Conservation (phyloP, 768 basidiomycete genomes). For the Trametes villosa region DNA sequence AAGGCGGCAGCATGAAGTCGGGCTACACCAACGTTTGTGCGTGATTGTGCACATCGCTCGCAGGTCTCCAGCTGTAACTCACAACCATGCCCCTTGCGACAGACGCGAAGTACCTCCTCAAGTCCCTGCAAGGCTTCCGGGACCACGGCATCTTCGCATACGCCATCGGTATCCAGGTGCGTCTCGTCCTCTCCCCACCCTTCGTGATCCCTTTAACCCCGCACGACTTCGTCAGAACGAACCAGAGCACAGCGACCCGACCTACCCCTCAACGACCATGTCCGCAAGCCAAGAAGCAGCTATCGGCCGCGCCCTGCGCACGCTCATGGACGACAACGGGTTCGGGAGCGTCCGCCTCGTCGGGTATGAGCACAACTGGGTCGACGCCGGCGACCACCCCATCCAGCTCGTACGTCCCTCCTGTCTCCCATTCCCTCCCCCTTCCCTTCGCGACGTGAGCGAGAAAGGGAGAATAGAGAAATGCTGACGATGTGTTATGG, state of each 20-base stretch:
- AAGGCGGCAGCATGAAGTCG: constrained; percentile 62
- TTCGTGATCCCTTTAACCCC: background rate
- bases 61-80: no score
- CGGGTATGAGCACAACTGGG: constrained; percentile 80
- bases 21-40: constrained; percentile 53
- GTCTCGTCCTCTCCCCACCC: background rate
- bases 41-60: no score
- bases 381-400: constrained; percentile 65
- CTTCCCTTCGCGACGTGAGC: no score
- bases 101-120: constrained; percentile 78
- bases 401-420: constrained; percentile 50
- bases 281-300: constrained; percentile 59
- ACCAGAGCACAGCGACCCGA: constrained; percentile 59
- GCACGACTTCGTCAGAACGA: constrained; percentile 46
- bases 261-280: constrained; percentile 70
- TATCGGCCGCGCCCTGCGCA: constrained; percentile 60
- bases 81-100: background rate
- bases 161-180: constrained; percentile 61
- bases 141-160: constrained; percentile 63
- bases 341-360: constrained; percentile 63
- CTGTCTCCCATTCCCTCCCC: background rate
- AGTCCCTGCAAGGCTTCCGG: constrained; percentile 70
- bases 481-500: no score
- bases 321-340: constrained; percentile 64
- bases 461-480: no score